Evolutionary conservation across 805 yeast species (phyloP).

Genomic region (Alloascoidea africana): DNA sequence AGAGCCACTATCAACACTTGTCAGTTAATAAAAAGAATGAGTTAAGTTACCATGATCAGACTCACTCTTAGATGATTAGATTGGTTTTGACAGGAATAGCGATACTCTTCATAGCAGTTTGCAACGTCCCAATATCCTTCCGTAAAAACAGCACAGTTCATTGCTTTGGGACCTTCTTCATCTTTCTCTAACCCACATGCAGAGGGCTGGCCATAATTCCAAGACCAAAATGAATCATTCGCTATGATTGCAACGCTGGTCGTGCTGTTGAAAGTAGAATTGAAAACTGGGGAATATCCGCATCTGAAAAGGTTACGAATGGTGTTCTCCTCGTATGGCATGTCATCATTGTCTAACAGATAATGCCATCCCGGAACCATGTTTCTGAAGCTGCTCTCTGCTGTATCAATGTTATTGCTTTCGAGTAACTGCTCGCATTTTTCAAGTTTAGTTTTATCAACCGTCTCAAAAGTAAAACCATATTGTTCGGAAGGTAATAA

Average conservation of each 20-base stretch:
- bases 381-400: not conserved
- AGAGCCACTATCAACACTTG: slow-evolving; percentile 17
- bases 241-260: slow-evolving; percentile 7
- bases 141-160: slow-evolving; percentile 28
- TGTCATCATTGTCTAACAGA: slow-evolving; percentile 21
- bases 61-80: slow-evolving; percentile 16
- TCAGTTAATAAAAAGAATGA: slow-evolving; percentile 23
- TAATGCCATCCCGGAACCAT: not conserved
- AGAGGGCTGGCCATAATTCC: slow-evolving; percentile 47
- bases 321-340: slow-evolving; percentile 23
- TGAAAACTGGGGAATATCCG: slow-evolving; percentile 57
- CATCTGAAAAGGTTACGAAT: slow-evolving; percentile 26
- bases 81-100: slow-evolving; percentile 39
- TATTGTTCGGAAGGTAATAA: not conserved
- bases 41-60: not conserved
- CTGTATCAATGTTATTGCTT: not conserved
- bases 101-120: slow-evolving; percentile 43
- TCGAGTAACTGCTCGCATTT: not conserved
- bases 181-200: slow-evolving; percentile 6
- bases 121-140: slow-evolving; percentile 44
- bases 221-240: slow-evolving; percentile 47
- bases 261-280: slow-evolving; percentile 16
- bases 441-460: not conserved
- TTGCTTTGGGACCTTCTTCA: slow-evolving; percentile 16
- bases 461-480: not conserved